Evolutionary conservation across 441 rosid species (phyloP).

Genomic region (Aleurites moluccanus): DNA sequence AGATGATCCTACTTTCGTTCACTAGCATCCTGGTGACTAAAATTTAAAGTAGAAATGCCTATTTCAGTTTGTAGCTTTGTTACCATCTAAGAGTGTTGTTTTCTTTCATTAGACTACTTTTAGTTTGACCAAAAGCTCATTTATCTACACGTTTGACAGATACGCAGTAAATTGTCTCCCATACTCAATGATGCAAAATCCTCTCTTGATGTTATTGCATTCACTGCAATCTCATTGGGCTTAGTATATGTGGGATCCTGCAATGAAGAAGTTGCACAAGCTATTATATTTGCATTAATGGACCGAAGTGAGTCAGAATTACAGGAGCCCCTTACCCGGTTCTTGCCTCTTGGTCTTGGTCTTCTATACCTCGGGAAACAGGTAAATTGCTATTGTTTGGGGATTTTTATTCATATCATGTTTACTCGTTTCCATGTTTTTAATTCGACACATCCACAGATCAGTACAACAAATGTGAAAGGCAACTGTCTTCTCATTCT

Average conservation of each 20-base stretch:
- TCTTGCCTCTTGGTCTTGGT: conserved; percentile 91
- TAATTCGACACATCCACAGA: too few species aligned
- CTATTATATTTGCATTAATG: conserved; percentile 78
- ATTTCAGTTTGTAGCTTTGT: background rate
- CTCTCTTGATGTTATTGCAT: conserved; percentile 84
- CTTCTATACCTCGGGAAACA: conserved; percentile 96
- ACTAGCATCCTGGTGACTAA: background rate
- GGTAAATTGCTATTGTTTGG: conserved; percentile 40
- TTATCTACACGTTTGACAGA: conserved; percentile 39
- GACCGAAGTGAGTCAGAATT: conserved; percentile 77
- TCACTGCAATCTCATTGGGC: conserved; percentile 87
- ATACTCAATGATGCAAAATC: conserved; percentile 69
- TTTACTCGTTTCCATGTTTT: too few species aligned
- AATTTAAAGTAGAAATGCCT: conserved; percentile 7
- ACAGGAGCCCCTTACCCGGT: conserved; percentile 74
- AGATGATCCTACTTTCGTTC: background rate
- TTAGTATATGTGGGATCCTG: conserved; percentile 91
- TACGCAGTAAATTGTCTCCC: conserved; percentile 55
- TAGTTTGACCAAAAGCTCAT: background rate
- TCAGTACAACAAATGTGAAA: background rate
- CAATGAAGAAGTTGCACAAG: conserved; percentile 90
- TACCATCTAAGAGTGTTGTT: background rate
- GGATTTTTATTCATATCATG: background rate
- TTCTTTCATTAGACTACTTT: background rate
- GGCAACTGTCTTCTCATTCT: conserved; percentile 12